A percentile compares a stretch with the other conserved stretches of the same genome.
Evolutionary conservation across 1,284 basidiomycete species (phyloP).

Genomic region (Dichomitus squalens): DNA sequence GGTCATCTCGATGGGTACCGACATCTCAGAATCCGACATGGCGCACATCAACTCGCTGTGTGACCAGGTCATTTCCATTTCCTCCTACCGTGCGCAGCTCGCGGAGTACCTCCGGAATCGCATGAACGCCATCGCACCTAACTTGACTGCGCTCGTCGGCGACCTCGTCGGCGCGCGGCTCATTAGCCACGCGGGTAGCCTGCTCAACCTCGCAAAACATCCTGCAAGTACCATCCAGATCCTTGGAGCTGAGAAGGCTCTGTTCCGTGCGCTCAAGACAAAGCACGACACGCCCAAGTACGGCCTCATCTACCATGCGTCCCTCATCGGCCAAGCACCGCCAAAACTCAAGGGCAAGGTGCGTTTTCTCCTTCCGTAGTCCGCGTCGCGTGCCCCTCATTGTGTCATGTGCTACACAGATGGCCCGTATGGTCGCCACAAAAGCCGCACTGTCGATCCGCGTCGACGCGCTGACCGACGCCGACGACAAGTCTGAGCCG

Average conservation of each 20-base stretch:
- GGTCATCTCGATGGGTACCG: constrained; percentile 98
- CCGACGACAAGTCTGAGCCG: constrained; percentile 86
- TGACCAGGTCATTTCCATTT: constrained; percentile 97
- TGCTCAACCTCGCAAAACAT: constrained; percentile 94
- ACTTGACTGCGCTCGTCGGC: constrained; percentile 93
- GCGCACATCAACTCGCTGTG: constrained; percentile 93
- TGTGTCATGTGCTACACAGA: constrained; percentile 45
- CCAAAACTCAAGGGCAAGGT: constrained; percentile 98
- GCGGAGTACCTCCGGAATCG: constrained; percentile 95
- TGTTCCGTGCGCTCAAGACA: constrained; percentile 98
- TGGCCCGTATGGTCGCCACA: constrained; percentile 99
- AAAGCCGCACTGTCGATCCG: constrained; percentile 96
- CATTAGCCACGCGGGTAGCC: constrained; percentile 95
- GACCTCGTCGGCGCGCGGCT: constrained; percentile 96
- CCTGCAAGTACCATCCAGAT: constrained; percentile 99
- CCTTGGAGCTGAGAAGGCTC: constrained; percentile 96
- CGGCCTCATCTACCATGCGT: constrained; percentile 96
- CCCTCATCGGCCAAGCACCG: constrained; percentile 95
- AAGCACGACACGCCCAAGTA: constrained; percentile 99
- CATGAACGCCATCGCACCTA: constrained; percentile 97
- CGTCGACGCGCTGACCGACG: constrained; percentile 93
- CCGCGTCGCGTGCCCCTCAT: background rate
- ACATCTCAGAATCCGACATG: constrained; percentile 96
- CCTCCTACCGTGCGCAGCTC: constrained; percentile 91
- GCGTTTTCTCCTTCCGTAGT: constrained; percentile 15